Base-by-base conservation (phyloP, 352 stramenopile genomes). In the Sclerospora graminicola region DNA sequence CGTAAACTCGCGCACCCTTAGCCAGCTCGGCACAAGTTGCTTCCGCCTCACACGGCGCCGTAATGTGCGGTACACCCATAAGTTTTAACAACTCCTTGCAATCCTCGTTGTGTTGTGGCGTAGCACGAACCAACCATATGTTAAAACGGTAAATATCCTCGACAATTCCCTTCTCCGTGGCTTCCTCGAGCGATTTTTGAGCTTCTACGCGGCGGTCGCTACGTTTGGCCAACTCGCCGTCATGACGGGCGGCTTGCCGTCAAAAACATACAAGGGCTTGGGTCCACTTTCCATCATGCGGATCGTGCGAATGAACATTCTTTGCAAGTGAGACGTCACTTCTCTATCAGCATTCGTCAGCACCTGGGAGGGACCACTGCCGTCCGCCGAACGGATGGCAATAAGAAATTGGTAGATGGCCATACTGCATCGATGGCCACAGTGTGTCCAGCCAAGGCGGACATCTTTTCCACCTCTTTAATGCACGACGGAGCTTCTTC, bases 301-400 rank as follows among this genome's bases (percentile, higher is more conserved):
- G 65, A 99, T 99, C 19, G 97, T 99, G 13, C 96, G 84, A 65
- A 97, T 98, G 62, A 99, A 99, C 76, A 99, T 98, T 39, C 97
- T 96, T 54, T 92, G n/a, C n/a, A n/a, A n/a, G n/a, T n/a, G n/a
- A n/a, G n/a, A n/a, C n/a, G n/a, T n/a, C n/a, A n/a, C n/a, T 51
- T 99, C 96, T 16, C 97, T 96, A 11, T 95, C 94, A 11, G 96
- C 89, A 62, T 99, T 99, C 33, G 94, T 99, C 5, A 99, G 74
- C 61, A 95, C 94, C 43, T 93, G 77, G 8, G 94, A 74, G 1
- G 89, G 77, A 8, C 79, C 74, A 24, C 80, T 84, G 20, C 81
- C 73, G 29, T 95, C 91, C 28, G 56, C 87, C 19, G 94, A 84
- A n/a, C 81, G 73, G 35, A 94, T 82, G 27, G 75, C 82, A 51